Evolutionary conservation across 2,329 filamentous ascomycete species (phyloP), one percentile per base, ranked within the genome.

Genomic region (Penicillium janthinellum): DNA sequence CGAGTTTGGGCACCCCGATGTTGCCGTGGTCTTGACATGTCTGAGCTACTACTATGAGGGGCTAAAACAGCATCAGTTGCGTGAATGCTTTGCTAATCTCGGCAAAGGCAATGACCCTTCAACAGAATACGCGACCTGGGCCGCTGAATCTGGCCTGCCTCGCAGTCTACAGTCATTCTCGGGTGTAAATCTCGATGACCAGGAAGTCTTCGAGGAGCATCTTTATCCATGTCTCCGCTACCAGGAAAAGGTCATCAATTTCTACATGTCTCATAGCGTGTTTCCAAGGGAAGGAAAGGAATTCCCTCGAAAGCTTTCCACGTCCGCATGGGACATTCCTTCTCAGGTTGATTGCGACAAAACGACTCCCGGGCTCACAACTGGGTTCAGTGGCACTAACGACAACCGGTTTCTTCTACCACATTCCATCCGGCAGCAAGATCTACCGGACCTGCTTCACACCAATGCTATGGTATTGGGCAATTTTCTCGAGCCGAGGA

Each of bases 1-100:
- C 0, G 88, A 91, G 64, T 91, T 84, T 68, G 85, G 86, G 0
- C 88, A 92, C 63, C 87, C 88, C 0, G 84, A 92, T 64, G 86
- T 89, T 0, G 81, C 84, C 0, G 87, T 91, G 2, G 37, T 86
- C 0, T 77, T 92, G 1, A 91, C 88, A 0, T 87, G 84, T 12
- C 73, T 92, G 0, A 81, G 83, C 0, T 90, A 89, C 28, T 50
- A 50, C 17, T 50, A 50, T 28, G 4, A 35, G 22, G 47, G 47
- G 15, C 47, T 50, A n/a, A 50, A 28, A 17, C 35, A 4, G n/a
- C 15, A 35, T 12, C 25, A 50, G 17, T 15, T 50, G 15, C 47
- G 14, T 15, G 28, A 11, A 17, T 31, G 25, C 28, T 50, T 50
- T 31, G 3, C 22, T n/a, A 17, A n/a, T 6, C 17, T 50, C 8